Percentiles rank a stretch among this genome's conserved stretches.
Conservation (phyloP, 371 early-diverging fungal species). For the Globomyces sp. region DNA sequence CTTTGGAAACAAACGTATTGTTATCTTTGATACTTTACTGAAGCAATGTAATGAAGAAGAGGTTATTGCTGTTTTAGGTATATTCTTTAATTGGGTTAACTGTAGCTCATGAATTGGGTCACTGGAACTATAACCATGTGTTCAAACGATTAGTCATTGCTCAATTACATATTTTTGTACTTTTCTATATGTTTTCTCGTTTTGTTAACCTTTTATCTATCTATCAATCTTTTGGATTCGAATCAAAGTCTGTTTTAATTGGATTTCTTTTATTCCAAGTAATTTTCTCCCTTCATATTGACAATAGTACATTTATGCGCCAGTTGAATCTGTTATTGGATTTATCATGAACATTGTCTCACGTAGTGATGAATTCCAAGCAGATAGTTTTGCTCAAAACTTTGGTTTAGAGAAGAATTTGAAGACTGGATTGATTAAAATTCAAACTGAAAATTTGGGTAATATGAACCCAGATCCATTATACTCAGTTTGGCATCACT, state of each 20-base stretch:
- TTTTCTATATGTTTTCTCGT: slow-evolving; percentile 84
- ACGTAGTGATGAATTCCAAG: slow-evolving; percentile 91
- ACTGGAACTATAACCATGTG: slow-evolving; percentile 91
- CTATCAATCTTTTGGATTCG: slow-evolving; percentile 85
- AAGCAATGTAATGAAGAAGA: slow-evolving; percentile 83
- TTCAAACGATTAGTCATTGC: slow-evolving; percentile 67
- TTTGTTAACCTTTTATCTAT: slow-evolving; percentile 68
- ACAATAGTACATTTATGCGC: slow-evolving; percentile 37
- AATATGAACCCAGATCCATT: slow-evolving; percentile 85
- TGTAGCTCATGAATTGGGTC: slow-evolving; percentile 91
- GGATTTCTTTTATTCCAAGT: slow-evolving; percentile 83
- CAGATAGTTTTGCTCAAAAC: slow-evolving; percentile 90
- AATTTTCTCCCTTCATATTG: neutral
- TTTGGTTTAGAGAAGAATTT: slow-evolving; percentile 82
- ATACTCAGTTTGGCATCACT: slow-evolving; percentile 91
- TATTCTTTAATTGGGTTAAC: neutral
- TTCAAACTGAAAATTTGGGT: slow-evolving; percentile 88
- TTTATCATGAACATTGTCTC: slow-evolving; percentile 80
- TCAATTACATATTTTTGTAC: slow-evolving; percentile 72
- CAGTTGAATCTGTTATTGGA: slow-evolving; percentile 72
- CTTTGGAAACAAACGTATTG: slow-evolving; percentile 95
- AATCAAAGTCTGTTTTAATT: slow-evolving; percentile 70
- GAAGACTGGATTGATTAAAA: slow-evolving; percentile 80
- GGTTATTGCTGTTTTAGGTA: slow-evolving; percentile 89
- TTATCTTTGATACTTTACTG: slow-evolving; percentile 94